Conservation (phyloP, 108 stramenopile genomes). For the Fistulifera solaris region DNA sequence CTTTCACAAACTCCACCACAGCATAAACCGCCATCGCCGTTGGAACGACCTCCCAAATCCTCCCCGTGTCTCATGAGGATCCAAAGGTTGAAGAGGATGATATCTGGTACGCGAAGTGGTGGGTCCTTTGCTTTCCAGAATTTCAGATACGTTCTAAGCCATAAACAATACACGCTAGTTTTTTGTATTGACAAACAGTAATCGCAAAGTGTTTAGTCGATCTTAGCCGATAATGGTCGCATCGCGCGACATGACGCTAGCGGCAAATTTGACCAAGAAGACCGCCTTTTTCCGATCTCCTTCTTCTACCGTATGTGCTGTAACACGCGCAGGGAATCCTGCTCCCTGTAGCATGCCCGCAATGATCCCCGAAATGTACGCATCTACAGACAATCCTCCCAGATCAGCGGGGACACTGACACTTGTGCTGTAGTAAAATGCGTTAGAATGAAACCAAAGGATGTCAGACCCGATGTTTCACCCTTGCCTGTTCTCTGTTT, state of each 20-base stretch:
- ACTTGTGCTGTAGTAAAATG: slow-evolving; percentile 44
- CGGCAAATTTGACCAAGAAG: slow-evolving; percentile 87
- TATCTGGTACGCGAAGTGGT: slow-evolving; percentile 31
- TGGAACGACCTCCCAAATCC: slow-evolving; percentile 9
- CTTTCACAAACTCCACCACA: slow-evolving; percentile 10
- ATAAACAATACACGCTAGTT: slow-evolving; percentile 29
- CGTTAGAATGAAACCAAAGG: no score
- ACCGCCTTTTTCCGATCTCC: slow-evolving; percentile 75
- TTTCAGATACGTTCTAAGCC: slow-evolving; percentile 12
- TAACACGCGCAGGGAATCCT: slow-evolving; percentile 76
- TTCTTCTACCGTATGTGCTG: slow-evolving; percentile 76
- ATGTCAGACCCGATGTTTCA: no score
- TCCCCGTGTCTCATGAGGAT: slow-evolving; percentile 13
- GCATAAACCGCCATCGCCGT: slow-evolving; percentile 11
- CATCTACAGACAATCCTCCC: slow-evolving; percentile 84
- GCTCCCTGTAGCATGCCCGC: slow-evolving; percentile 79
- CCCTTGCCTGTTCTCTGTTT: no score
- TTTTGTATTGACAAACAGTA: not conserved
- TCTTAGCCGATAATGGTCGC: slow-evolving; percentile 38
- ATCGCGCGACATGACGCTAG: slow-evolving; percentile 74
- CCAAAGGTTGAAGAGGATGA: slow-evolving; percentile 14
- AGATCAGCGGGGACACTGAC: slow-evolving; percentile 77
- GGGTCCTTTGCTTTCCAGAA: slow-evolving; percentile 35
- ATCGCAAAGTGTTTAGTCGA: not conserved
- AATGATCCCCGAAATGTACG: slow-evolving; percentile 87